Percentiles rank a stretch among this genome's conserved stretches.
These are phyloP conservation scores for Leccinum subgranulosum DNA, from an alignment of 768 basidiomycete genomes.

Conservation along the genomic window DNA sequence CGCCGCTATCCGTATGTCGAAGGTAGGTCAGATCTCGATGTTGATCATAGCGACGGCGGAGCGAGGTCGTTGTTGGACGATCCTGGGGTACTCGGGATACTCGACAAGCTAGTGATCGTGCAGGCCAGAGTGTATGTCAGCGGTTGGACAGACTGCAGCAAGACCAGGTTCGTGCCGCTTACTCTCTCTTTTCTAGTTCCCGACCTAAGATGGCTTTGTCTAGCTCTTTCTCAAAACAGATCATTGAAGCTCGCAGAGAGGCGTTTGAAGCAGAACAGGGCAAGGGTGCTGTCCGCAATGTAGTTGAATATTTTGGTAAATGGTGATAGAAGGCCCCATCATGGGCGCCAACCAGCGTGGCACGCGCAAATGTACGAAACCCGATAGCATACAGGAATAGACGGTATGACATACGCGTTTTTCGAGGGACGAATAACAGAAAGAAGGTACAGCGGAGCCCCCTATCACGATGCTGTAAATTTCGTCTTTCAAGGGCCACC, in stretches of 20 bases:
- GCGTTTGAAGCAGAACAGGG: background rate
- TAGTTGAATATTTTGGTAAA: too few relatives aligned
- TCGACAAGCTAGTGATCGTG: slow-evolving; percentile 54
- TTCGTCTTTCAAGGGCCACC: slow-evolving; percentile 60
- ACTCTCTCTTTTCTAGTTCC: too few relatives aligned
- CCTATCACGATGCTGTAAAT: background rate
- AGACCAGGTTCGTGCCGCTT: slow-evolving; percentile 38
- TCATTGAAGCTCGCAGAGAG: background rate
- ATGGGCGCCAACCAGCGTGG: too few relatives aligned
- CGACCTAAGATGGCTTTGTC: too few relatives aligned
- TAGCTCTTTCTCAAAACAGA: background rate
- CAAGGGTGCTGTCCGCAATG: background rate
- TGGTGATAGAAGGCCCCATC: background rate
- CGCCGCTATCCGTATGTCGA: slow-evolving; percentile 23
- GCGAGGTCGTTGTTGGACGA: slow-evolving; percentile 37
- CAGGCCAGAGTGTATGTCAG: slow-evolving; percentile 50
- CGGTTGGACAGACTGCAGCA: slow-evolving; percentile 45
- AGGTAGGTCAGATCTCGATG: slow-evolving; percentile 19
- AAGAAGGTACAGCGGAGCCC: background rate
- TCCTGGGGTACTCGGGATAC: slow-evolving; percentile 48
- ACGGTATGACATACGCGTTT: slow-evolving; percentile 23
- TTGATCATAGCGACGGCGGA: background rate
- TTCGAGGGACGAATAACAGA: slow-evolving; percentile 1
- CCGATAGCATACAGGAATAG: slow-evolving; percentile 17
- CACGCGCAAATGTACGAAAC: background rate